Evolutionary conservation across 2,329 filamentous ascomycete species (phyloP), one percentile per base, ranked within the genome.

Genomic region (Didymellaceae sp.): DNA sequence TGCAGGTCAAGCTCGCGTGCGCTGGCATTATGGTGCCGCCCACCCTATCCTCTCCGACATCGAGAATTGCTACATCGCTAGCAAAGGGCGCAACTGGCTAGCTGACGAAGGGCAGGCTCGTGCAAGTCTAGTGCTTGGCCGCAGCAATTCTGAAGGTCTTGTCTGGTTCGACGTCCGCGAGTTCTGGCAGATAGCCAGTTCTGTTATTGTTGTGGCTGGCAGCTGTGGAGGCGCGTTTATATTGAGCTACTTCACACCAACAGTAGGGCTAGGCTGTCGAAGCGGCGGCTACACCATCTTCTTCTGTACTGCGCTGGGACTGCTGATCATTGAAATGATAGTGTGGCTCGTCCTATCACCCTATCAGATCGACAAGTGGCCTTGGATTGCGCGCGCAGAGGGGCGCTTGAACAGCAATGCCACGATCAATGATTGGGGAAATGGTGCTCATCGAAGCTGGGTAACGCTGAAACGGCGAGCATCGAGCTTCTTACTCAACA

Each of bases 251-350:
- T 75, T 71, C 54, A 79, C 77, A 0, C 77, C 77, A 0, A 78
- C 77, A 0, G 75, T 79, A 0, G 77, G 77, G 1, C 62, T 79
- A 0, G 75, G 76, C 0, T 78, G 65, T 24, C 62, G 66, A 0
- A 66, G 73, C 30, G 75, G 75, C 2, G 75, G 75, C 3, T 79
- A 79, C 49, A 66, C 73, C n/a, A 67, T 78, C 13, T 78, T 76
- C 49, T 65, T 69, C 18, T 34, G 61, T 16, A 45, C 73, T 3
- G 59, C 70, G 5, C 45, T 70, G 0, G 62, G 66, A 0, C 57
- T 75, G 3, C 58, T 78, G n/a, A 43, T 75, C 13, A 44, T 71
- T 2, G 75, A 78, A 37, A 68, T 75, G 54, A 26, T 59, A 1
- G 63, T 74, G 0, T 77, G 74, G 75, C 66, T 65, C 7, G 35